Evolutionary conservation across 345 rosid genomes (phyloP).

Genomic region (Eucalyptus marginata): DNA sequence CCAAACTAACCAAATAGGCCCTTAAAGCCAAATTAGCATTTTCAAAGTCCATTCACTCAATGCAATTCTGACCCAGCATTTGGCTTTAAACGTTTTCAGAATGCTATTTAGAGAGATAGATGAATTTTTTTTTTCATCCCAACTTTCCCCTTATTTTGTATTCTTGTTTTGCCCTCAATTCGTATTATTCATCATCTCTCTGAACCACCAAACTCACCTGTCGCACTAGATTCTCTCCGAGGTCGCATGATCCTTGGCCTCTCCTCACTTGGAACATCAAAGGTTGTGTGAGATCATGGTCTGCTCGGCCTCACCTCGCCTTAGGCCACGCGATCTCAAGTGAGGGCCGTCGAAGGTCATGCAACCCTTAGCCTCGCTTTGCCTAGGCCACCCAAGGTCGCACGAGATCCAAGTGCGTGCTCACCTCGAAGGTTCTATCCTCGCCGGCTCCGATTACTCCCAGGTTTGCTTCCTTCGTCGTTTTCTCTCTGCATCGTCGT

Average conservation of each 20-base stretch:
- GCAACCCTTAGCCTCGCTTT: not conserved
- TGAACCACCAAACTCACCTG: not conserved
- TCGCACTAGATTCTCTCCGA: fast-evolving
- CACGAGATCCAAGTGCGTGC: not conserved
- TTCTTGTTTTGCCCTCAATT: not conserved
- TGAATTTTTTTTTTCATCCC: not conserved
- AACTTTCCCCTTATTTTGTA: not conserved
- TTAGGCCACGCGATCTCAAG: not conserved
- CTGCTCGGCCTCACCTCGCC: not conserved
- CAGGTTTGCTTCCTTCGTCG: not conserved
- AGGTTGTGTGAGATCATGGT: fast-evolving
- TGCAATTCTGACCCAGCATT: not conserved
- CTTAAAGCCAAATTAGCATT: not conserved
- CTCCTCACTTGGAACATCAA: not conserved
- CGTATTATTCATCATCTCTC: not conserved
- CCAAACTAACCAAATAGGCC: too few relatives aligned
- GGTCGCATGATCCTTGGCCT: not conserved
- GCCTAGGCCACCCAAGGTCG: not conserved
- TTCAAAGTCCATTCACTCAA: not conserved
- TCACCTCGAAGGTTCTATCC: not conserved
- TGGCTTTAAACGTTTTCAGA: fast-evolving
- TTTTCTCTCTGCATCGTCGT: not conserved
- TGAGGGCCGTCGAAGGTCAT: not conserved
- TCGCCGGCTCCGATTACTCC: not conserved
- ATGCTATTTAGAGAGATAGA: not conserved